Conservation (phyloP, 805 yeast species). For the Hanseniaspora thailandica region DNA sequence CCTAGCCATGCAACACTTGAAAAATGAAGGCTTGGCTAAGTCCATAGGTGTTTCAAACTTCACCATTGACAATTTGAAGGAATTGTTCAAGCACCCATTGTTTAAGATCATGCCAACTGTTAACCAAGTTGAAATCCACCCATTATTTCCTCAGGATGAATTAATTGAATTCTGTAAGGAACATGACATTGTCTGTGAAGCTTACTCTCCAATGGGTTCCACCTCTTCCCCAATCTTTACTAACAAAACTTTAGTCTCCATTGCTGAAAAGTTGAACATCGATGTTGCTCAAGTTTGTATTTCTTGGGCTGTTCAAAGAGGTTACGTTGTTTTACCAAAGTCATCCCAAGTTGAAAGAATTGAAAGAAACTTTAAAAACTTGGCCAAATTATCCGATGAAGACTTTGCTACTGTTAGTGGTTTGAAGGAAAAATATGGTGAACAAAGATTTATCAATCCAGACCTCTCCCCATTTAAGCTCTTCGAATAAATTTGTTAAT, state of each 20-base stretch:
- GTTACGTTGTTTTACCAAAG: slow-evolving; percentile 43
- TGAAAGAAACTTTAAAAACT: slow-evolving; percentile 12
- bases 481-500: slow-evolving; percentile 11
- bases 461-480: slow-evolving; percentile 11
- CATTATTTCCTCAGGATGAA: slow-evolving; percentile 54
- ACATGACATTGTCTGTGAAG: slow-evolving; percentile 50
- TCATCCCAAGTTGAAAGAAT: slow-evolving; percentile 35
- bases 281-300: slow-evolving; percentile 42
- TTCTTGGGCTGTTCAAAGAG: slow-evolving; percentile 51
- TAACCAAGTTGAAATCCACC: slow-evolving; percentile 70
- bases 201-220: slow-evolving; percentile 70
- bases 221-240: slow-evolving; percentile 41
- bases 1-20: slow-evolving; percentile 50
- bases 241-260: slow-evolving; percentile 32
- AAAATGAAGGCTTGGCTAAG: slow-evolving; percentile 38
- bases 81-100: slow-evolving; percentile 38
- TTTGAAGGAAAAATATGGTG: slow-evolving; percentile 10
- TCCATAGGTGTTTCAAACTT: slow-evolving; percentile 74
- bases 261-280: slow-evolving; percentile 32
- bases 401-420: slow-evolving; percentile 7
- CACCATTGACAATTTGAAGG: slow-evolving; percentile 41
- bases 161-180: slow-evolving; percentile 41
- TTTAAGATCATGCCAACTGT: slow-evolving; percentile 51
- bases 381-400: slow-evolving; percentile 9
- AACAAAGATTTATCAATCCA: slow-evolving; percentile 14